phyloP scores from a whole-genome alignment of 495 filamentous ascomycete species.

The Massariosphaeria phaeospora region DNA sequence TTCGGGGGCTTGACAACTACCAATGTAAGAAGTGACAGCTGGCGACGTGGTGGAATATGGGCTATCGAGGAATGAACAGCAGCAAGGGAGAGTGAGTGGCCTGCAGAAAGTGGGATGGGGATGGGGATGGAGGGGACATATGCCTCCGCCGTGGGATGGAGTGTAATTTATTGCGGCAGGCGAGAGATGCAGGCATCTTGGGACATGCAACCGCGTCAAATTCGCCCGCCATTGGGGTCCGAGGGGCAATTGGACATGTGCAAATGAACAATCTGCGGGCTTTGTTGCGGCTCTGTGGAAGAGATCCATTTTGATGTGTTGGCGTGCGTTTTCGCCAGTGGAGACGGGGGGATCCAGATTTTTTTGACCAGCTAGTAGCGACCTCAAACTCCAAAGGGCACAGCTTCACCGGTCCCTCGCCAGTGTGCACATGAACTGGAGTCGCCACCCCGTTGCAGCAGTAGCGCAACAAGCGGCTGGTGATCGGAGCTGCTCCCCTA shows the following conservation, averaged over 20 bases:
- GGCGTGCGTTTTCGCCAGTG: constrained; percentile 79
- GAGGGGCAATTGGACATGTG: constrained; percentile 32
- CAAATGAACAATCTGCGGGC: constrained; percentile 36
- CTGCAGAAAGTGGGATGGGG: constrained; percentile 32
- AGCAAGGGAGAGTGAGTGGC: constrained; percentile 34
- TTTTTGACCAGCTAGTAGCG: constrained; percentile 32
- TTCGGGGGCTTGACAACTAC: constrained; percentile 34
- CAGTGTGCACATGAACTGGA: constrained; percentile 27
- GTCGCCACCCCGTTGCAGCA: constrained; percentile 31
- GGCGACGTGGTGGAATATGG: constrained; percentile 20
- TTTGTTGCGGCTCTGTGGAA: constrained; percentile 38
- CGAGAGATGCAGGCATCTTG: constrained; percentile 32
- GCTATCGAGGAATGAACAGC: constrained; percentile 32
- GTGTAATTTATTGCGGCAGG: constrained; percentile 34
- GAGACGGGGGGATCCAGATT: constrained; percentile 32
- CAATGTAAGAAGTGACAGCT: constrained; percentile 34
- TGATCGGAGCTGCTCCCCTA: constrained; percentile 29
- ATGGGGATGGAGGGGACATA: constrained; percentile 30
- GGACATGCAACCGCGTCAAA: constrained; percentile 32
- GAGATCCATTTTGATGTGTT: constrained; percentile 69
- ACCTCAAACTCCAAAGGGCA: constrained; percentile 28
- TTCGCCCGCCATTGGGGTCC: constrained; percentile 22
- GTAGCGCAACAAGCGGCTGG: constrained; percentile 31
- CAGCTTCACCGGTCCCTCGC: constrained; percentile 33
- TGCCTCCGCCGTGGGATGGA: constrained; percentile 30